Percentiles rank a stretch among this genome's conserved stretches.
These are phyloP conservation scores for Geotrichum siamense DNA, from an alignment of 1,139 yeast genomes.

Conservation along the genomic window DNA sequence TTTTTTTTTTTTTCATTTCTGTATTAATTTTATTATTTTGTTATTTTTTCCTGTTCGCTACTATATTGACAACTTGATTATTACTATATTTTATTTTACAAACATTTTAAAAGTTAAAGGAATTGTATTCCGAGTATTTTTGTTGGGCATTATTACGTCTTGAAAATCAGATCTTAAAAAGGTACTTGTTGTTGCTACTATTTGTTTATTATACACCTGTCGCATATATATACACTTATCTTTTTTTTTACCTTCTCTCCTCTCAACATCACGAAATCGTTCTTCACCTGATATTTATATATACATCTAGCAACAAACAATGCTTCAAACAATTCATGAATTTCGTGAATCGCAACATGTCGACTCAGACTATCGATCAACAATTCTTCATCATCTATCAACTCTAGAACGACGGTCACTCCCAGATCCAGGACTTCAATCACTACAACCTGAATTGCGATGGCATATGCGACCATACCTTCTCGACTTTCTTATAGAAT, in stretches of 20 bases:
- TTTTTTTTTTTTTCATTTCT: too few relatives aligned
- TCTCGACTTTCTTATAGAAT: conserved; percentile 73
- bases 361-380: conserved; percentile 11
- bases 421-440: conserved; percentile 54
- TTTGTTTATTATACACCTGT: not conserved
- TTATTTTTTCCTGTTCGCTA: too few relatives aligned
- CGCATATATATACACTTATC: too few relatives aligned
- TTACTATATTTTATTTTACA: too few relatives aligned
- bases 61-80: too few relatives aligned
- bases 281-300: not conserved
- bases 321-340: conserved; percentile 3
- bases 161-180: too few relatives aligned
- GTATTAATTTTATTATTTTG: too few relatives aligned
- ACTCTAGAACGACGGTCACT: conserved; percentile 6
- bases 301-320: not conserved
- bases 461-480: conserved; percentile 91
- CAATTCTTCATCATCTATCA: conserved; percentile 8
- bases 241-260: not conserved
- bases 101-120: too few relatives aligned
- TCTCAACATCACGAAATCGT: too few relatives aligned
- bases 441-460: conserved; percentile 82
- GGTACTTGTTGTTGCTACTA: too few relatives aligned
- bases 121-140: too few relatives aligned
- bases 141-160: too few relatives aligned
- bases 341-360: conserved; percentile 12